A percentile compares a stretch with the other conserved stretches of the same genome.
These are phyloP conservation scores for Pseudonitzschia multiseries DNA, from an alignment of 108 stramenopile species.

Conservation along the genomic window DNA sequence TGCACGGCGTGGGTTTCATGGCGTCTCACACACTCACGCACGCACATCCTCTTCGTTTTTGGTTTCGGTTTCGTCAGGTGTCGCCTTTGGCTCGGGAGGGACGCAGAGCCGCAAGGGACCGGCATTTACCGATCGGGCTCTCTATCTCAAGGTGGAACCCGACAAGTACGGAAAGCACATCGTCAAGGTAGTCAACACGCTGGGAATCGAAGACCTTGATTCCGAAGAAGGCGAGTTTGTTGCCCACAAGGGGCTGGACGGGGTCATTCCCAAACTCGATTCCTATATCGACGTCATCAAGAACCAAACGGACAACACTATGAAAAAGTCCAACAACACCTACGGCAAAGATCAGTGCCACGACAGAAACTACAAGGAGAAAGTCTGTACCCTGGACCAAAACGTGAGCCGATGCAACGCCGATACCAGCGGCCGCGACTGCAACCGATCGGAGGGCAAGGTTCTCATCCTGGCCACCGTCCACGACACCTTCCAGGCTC, in stretches of 20 bases:
- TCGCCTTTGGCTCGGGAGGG: slow-evolving; percentile 85
- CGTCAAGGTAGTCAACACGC: slow-evolving; percentile 72
- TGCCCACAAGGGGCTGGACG: slow-evolving; percentile 29
- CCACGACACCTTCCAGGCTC: slow-evolving; percentile 80
- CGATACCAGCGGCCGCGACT: slow-evolving; percentile 71
- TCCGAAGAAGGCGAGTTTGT: slow-evolving; percentile 52
- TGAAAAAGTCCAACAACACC: slow-evolving; percentile 55
- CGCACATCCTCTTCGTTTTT: too few species aligned
- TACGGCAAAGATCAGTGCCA: slow-evolving; percentile 55
- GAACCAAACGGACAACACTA: slow-evolving; percentile 47
- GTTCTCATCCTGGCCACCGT: slow-evolving; percentile 85
- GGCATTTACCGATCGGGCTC: slow-evolving; percentile 75
- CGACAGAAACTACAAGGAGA: slow-evolving; percentile 60
- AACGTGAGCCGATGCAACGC: slow-evolving; percentile 79
- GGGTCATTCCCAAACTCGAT: slow-evolving; percentile 56
- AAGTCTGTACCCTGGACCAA: slow-evolving; percentile 51
- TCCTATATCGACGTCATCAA: slow-evolving; percentile 50
- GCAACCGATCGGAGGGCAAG: slow-evolving; percentile 86
- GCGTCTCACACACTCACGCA: too few species aligned
- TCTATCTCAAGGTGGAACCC: slow-evolving; percentile 70
- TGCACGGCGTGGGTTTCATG: too few species aligned
- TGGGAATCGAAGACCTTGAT: slow-evolving; percentile 74
- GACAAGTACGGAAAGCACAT: slow-evolving; percentile 56
- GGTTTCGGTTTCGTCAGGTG: slow-evolving; percentile 12
- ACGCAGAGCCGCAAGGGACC: slow-evolving; percentile 82